Percentiles rank a stretch among this genome's conserved stretches.
Evolutionary conservation across 2,329 filamentous ascomycete species (phyloP).

Genomic region (Microthyrium microscopicum): DNA sequence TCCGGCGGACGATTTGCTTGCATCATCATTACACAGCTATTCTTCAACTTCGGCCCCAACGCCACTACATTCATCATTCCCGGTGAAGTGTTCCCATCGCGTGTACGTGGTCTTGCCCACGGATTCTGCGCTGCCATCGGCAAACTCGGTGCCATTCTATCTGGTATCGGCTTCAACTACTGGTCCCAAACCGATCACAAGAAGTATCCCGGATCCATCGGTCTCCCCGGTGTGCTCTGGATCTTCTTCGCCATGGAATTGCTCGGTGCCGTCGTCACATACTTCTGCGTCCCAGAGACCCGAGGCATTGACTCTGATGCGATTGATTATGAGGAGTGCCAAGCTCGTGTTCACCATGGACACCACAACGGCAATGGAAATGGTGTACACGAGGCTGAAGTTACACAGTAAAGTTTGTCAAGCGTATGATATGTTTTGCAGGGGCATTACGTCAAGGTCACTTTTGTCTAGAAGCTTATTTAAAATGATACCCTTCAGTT

Average conservation of each 20-base stretch:
- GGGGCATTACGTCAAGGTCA: too few species aligned
- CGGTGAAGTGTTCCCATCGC: conserved; percentile 22
- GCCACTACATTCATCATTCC: conserved; percentile 22
- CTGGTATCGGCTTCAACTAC: conserved; percentile 9
- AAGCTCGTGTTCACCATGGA: conserved; percentile 3
- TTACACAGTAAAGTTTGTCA: too few species aligned
- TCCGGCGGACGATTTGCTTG: conserved; percentile 15
- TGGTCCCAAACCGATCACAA: conserved; percentile 8
- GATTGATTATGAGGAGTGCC: conserved; percentile 9
- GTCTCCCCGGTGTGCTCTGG: conserved; percentile 9
- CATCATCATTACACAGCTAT: conserved; percentile 15
- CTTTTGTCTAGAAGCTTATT: too few species aligned
- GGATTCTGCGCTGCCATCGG: conserved; percentile 21
- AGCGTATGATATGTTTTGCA: too few species aligned
- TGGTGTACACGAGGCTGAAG: too few species aligned
- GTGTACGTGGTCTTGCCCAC: conserved; percentile 20
- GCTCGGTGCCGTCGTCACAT: conserved; percentile 8
- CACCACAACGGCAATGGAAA: too few species aligned
- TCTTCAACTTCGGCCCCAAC: conserved; percentile 17
- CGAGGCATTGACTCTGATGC: conserved; percentile 9
- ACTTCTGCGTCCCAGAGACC: conserved; percentile 9
- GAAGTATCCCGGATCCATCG: conserved; percentile 8
- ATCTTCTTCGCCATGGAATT: conserved; percentile 10
- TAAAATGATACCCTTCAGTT: too few species aligned
- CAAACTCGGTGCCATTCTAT: conserved; percentile 19